Evolutionary conservation across 2,329 filamentous ascomycete genomes (phyloP), one percentile per base, ranked within the genome.

Genomic region (Colletotrichum sojae): DNA sequence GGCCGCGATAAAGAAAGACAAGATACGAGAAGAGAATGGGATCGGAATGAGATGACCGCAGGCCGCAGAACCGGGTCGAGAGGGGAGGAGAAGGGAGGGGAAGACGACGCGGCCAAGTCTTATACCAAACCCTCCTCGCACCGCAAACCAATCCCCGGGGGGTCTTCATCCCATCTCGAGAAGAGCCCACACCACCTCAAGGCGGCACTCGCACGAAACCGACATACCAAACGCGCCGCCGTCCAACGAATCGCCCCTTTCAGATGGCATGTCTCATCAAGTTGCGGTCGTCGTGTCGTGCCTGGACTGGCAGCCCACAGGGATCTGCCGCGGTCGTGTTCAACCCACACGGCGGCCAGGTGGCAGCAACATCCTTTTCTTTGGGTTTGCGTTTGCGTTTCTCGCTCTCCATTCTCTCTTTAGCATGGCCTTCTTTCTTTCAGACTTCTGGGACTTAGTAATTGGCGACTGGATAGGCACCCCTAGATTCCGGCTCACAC

Each of bases 181-280:
- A 52, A 4, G 20, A 12, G 9, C 39, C 39, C 15, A n/a, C n/a
- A 22, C 55, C 49, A 31, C 10, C 46, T 36, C 55, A 49, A 12
- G 49, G 59, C 54, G 65, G 65, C 65, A 68, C 54, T 66, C 66
- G 66, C 62, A 69, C 66, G 66, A 69, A 66, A 69, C 66, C 66
- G 40, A 43, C 55, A 65, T 65, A 66, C 66, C 66, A 69, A 69
- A 69, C 66, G 49, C 62, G 49, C 55, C 22, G 40, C 49, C 43
- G 40, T 60, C 51, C 55, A 66, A 60, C 66, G 66, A 69, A 69
- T 69, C 31, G 62, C 18, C 62, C 66, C 27, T 31, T 69, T 66
- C 66, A 69, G 62, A 69, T 69, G 66, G 55, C 66, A 69, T 69
- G 66, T 69, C 66, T 60, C 66, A 20, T 45, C 25, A 31, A 25